phyloP scores from a whole-genome alignment of 2,329 filamentous ascomycete species.

The Claviceps paspali region DNA sequence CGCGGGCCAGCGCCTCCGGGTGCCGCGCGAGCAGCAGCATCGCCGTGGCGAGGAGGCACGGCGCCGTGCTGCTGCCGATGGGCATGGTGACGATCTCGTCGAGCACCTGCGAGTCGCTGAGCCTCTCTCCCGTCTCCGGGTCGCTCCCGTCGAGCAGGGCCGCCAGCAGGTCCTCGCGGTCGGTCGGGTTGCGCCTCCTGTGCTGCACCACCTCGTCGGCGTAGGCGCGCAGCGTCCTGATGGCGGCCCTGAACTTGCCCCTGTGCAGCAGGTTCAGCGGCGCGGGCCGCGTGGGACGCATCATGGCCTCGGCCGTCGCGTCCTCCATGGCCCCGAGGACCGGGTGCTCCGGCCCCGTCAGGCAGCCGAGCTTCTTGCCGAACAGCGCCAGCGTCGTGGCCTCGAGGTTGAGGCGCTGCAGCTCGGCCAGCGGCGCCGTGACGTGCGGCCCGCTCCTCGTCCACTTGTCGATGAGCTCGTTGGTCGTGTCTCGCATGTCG shows the following conservation, averaged over 20 bases:
- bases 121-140: constrained; percentile 40
- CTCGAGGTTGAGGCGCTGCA: constrained; percentile 39
- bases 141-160: constrained; percentile 44
- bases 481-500: constrained; percentile 33
- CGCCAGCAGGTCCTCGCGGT: constrained; percentile 45
- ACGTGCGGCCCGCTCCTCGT: constrained; percentile 13
- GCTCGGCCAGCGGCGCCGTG: constrained; percentile 30
- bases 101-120: constrained; percentile 45
- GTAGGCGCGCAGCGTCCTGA: constrained; percentile 37
- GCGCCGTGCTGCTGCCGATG: constrained; percentile 37
- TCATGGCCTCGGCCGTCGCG: constrained; percentile 39
- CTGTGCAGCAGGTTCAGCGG: constrained; percentile 37
- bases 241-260: constrained; percentile 37
- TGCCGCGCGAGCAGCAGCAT: constrained; percentile 38
- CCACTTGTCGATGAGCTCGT: constrained; percentile 37
- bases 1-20: constrained; percentile 29
- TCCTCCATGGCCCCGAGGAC: constrained; percentile 39
- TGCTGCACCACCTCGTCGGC: constrained; percentile 41
- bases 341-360: constrained; percentile 30
- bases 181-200: constrained; percentile 35
- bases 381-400: constrained; percentile 33
- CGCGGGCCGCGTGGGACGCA: constrained; percentile 34
- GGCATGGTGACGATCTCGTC: constrained; percentile 57
- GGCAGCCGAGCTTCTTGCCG: constrained; percentile 31
- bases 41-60: constrained; percentile 26